Percentiles rank a stretch among this genome's conserved stretches.
phyloP scores from a whole-genome alignment of 2,329 filamentous ascomycete species.

The Lachnellula cervina region DNA sequence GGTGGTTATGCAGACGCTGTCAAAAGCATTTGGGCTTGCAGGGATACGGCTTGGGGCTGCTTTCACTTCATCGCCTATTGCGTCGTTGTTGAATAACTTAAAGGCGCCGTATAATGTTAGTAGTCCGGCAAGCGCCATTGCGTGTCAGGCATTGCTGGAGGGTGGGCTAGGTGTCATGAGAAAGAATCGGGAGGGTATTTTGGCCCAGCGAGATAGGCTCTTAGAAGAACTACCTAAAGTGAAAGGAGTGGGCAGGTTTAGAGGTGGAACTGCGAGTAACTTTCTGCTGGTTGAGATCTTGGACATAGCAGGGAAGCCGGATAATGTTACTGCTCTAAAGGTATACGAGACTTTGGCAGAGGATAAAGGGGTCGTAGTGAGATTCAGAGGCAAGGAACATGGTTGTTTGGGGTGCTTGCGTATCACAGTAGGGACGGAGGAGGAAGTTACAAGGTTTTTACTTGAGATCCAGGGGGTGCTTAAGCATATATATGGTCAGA shows the following conservation, averaged over 20 bases:
- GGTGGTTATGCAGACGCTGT: slow-evolving; percentile 97
- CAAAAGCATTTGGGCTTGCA: slow-evolving; percentile 93
- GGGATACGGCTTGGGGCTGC: slow-evolving; percentile 86
- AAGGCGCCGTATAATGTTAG: slow-evolving; percentile 97
- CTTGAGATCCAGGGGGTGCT: slow-evolving; percentile 50
- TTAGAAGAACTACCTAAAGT: slow-evolving; percentile 68
- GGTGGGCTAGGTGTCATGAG: slow-evolving; percentile 70
- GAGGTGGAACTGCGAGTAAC: slow-evolving; percentile 78
- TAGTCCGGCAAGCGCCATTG: slow-evolving; percentile 78
- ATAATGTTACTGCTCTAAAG: slow-evolving; percentile 70
- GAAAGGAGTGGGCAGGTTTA: slow-evolving; percentile 71
- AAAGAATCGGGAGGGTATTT: slow-evolving; percentile 61
- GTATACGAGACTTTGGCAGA: slow-evolving; percentile 85
- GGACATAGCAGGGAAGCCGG: slow-evolving; percentile 64
- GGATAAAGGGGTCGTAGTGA: slow-evolving; percentile 81
- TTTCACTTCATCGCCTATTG: slow-evolving; percentile 72
- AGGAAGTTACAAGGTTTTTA: slow-evolving; percentile 77
- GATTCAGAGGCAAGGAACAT: slow-evolving; percentile 88
- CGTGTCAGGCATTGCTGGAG: slow-evolving; percentile 63
- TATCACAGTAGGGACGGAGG: slow-evolving; percentile 86
- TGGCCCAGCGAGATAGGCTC: slow-evolving; percentile 73
- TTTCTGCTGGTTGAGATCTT: slow-evolving; percentile 90
- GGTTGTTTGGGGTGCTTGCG: slow-evolving; percentile 85
- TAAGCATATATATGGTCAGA: slow-evolving; percentile 7
- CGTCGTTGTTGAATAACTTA: slow-evolving; percentile 77